A percentile compares a stretch with the other conserved stretches of the same genome.
Conservation (phyloP, 257 asterid genomes). For the Cinchona pubescens region DNA sequence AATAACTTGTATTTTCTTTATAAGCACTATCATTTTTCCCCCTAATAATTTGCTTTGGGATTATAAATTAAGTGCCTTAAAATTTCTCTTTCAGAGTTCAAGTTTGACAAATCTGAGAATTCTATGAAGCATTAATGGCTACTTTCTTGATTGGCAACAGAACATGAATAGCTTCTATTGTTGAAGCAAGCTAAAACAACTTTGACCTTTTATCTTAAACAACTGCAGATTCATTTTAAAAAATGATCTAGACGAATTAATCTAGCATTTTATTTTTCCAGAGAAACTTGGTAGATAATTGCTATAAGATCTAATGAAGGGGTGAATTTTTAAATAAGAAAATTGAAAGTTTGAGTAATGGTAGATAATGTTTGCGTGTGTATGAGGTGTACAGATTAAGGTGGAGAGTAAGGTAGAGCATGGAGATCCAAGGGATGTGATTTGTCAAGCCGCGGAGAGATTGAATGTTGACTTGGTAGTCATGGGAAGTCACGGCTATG, state of each 20-base stretch:
- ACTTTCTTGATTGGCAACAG: not conserved
- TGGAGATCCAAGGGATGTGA: slow-evolving; percentile 83
- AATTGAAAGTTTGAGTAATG: not conserved
- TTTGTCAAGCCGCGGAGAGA: slow-evolving; percentile 53
- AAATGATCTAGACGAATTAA: not conserved
- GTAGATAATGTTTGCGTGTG: slow-evolving; percentile 2
- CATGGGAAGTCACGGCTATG: slow-evolving; percentile 72
- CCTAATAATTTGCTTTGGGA: no score
- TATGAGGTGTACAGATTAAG: slow-evolving; percentile 39
- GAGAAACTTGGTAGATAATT: not conserved
- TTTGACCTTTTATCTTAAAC: no score
- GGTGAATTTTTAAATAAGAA: not conserved
- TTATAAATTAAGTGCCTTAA: no score
- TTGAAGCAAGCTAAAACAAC: no score
- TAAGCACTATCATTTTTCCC: no score
- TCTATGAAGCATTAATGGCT: not conserved
- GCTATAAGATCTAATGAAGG: not conserved
- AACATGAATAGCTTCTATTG: not conserved
- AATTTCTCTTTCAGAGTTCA: no score
- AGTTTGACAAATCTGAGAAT: not conserved
- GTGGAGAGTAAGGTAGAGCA: slow-evolving; percentile 58
- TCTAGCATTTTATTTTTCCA: not conserved
- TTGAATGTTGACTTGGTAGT: slow-evolving; percentile 59
- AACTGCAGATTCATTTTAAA: no score
- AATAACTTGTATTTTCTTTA: no score